Base-by-base conservation (phyloP, 768 basidiomycete genomes). In the Boletus patriciae region DNA sequence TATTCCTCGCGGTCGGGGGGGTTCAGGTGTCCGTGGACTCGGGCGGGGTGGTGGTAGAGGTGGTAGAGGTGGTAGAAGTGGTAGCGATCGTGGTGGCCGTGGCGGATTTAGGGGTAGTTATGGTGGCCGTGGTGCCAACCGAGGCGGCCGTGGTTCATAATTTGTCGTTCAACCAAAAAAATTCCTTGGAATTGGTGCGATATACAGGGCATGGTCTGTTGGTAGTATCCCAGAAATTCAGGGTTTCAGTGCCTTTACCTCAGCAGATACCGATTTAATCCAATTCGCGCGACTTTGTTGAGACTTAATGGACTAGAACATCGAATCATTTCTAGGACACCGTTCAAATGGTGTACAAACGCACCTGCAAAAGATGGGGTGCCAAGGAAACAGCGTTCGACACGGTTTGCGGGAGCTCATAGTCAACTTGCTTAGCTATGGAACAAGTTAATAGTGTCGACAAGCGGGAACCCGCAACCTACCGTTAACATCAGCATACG, bases 291-390 rank as follows among this genome's bases (percentile, higher is more conserved):
- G 81, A 67, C 80, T 79, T 52, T 75, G 71, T 61, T 87, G 85
- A 46, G 70, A 70, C 18, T 74, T 70, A 33, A 82, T 72, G 11
- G 70, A 73, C 85, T 86, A 44, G 38, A 57, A 29, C 15, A n/a
- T 23, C 13, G 21, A 16, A 38, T 34, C 1, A 5, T 11, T 34
- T 18, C 4, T 13, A 8, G 4, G 4, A 34, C 8, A 23, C 4
- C 25, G 5, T 12, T 29, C 1, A 25, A 53, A 49, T 27, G 15
- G 23, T 0, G 23, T 33, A 16, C 41, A 29, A 41, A 65, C 76
- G 12, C 53, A 83, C 86, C 73, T 87, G 84, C 27, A 75, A 74
- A 16, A 86, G 68, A 57, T 81, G 79, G 34, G 82, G 74, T 3
- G 74, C 73, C 42, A 82, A 56, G 5, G 80, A 73, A 34, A 72